Conservation (phyloP, 2,329 filamentous ascomycete genomes). For the Diaporthe caulivora region DNA sequence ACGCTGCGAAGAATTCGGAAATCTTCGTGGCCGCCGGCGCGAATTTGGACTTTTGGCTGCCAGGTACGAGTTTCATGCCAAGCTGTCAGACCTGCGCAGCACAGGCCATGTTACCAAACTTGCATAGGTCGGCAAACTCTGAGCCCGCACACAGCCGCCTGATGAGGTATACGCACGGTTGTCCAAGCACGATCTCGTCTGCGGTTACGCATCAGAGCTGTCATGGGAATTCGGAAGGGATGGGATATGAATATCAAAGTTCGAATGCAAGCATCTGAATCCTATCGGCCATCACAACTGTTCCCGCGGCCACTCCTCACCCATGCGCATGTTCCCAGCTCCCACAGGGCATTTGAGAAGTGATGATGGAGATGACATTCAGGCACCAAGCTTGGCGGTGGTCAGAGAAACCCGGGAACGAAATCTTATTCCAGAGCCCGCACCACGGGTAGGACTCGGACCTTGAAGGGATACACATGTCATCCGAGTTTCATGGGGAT, state of each 20-base stretch:
- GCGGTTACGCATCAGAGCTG: background rate
- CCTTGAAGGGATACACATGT: background rate
- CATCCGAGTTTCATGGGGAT: constrained; percentile 16
- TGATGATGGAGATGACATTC: constrained; percentile 1
- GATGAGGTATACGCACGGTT: background rate
- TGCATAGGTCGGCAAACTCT: background rate
- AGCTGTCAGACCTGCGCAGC: constrained; percentile 20
- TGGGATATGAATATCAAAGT: constrained; percentile 15
- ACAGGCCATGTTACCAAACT: constrained; percentile 9
- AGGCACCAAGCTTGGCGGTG: constrained; percentile 8
- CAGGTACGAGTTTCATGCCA: constrained; percentile 20
- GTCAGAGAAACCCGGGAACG: background rate
- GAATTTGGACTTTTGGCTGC: background rate
- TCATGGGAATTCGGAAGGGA: background rate
- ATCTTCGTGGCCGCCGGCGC: background rate
- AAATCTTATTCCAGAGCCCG: background rate
- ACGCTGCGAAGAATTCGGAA: background rate
- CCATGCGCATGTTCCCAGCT: background rate
- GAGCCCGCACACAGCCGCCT: background rate
- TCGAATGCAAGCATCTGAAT: background rate
- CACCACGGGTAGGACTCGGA: background rate
- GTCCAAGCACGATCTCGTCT: background rate
- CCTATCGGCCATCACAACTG: constrained; percentile 3
- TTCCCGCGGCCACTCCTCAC: background rate
- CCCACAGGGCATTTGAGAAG: background rate